Evolutionary conservation across 495 filamentous ascomycete genomes (phyloP).

Genomic region (Neurospora sp.): DNA sequence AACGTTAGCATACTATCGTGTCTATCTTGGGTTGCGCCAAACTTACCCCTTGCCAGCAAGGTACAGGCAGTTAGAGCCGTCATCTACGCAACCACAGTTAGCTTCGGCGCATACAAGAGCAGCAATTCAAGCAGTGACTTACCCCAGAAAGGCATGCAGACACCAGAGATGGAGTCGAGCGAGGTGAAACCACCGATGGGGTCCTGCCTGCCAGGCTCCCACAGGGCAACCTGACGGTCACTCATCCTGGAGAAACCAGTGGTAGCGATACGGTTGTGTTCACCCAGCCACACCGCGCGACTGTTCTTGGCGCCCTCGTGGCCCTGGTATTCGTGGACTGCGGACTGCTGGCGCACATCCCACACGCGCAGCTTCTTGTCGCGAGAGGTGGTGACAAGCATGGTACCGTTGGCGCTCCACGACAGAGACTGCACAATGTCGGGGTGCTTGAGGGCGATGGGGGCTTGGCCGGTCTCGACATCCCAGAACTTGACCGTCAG

Average conservation of each 20-base stretch:
- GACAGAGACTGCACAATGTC: slow-evolving; percentile 93
- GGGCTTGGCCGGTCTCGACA: slow-evolving; percentile 64
- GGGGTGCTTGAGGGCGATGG: slow-evolving; percentile 65
- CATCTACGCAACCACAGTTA: slow-evolving; percentile 43
- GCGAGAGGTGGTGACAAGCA: slow-evolving; percentile 86
- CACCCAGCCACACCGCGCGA: slow-evolving; percentile 90
- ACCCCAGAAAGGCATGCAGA: slow-evolving; percentile 99
- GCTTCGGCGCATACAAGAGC: slow-evolving; percentile 2
- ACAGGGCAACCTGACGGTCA: slow-evolving; percentile 88
- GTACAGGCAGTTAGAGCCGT: slow-evolving; percentile 85
- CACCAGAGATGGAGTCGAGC: slow-evolving; percentile 89
- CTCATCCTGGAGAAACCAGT: slow-evolving; percentile 98
- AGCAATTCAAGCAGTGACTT: slow-evolving; percentile 2
- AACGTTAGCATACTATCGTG: neutral
- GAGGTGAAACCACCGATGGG: slow-evolving; percentile 82
- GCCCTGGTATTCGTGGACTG: slow-evolving; percentile 73
- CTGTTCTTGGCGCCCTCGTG: slow-evolving; percentile 95
- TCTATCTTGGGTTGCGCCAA: neutral
- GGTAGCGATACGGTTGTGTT: slow-evolving; percentile 86
- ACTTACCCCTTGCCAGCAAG: slow-evolving; percentile 91
- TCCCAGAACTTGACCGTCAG: slow-evolving; percentile 96
- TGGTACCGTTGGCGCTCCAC: slow-evolving; percentile 85
- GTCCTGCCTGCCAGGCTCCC: slow-evolving; percentile 80
- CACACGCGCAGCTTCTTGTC: slow-evolving; percentile 97
- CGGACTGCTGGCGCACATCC: slow-evolving; percentile 88